phyloP scores from a whole-genome alignment of 805 yeast genomes.

The Candida bentonensis region DNA sequence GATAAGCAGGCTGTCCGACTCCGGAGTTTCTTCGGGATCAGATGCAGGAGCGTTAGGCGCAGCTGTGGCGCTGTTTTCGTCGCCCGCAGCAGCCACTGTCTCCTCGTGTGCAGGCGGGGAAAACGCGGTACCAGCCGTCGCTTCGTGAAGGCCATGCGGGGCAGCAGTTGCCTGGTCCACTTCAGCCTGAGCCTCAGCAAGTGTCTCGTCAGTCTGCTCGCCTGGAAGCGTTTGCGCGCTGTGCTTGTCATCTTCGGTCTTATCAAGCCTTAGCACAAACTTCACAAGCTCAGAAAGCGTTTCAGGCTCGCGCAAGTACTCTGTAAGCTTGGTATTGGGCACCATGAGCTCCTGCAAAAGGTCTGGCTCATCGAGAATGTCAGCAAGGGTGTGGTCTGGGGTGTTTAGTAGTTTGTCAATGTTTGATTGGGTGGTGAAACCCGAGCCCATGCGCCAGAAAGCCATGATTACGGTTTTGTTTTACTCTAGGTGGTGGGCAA shows the following conservation, averaged over 20 bases:
- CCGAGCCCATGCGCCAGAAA: constrained; percentile 50
- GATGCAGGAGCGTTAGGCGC: not conserved
- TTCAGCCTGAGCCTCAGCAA: not conserved
- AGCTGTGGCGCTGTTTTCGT: not conserved
- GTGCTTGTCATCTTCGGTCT: constrained; percentile 8
- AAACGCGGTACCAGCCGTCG: no score
- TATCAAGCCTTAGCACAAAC: constrained; percentile 34
- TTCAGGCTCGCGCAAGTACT: constrained; percentile 66
- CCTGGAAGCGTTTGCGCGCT: constrained; percentile 1
- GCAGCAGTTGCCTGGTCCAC: not conserved
- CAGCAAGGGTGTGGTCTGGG: constrained; percentile 29
- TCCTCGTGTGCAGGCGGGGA: not conserved
- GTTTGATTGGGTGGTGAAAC: constrained; percentile 39
- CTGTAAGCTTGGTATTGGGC: constrained; percentile 62
- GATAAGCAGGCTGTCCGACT: constrained; percentile 1
- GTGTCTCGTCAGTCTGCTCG: not conserved
- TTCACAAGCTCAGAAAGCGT: constrained; percentile 55
- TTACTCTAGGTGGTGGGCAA: no score
- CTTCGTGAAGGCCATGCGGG: no score
- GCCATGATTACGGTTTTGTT: no score
- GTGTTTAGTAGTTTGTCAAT: constrained; percentile 37
- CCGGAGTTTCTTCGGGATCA: not conserved
- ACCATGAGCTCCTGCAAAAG: constrained; percentile 58
- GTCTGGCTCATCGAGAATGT: constrained; percentile 61
- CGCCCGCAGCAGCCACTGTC: not conserved